A percentile compares a stretch with the other conserved stretches of the same genome.
phyloP scores from a whole-genome alignment of 1,139 yeast species.

The Diutina siamensis region DNA sequence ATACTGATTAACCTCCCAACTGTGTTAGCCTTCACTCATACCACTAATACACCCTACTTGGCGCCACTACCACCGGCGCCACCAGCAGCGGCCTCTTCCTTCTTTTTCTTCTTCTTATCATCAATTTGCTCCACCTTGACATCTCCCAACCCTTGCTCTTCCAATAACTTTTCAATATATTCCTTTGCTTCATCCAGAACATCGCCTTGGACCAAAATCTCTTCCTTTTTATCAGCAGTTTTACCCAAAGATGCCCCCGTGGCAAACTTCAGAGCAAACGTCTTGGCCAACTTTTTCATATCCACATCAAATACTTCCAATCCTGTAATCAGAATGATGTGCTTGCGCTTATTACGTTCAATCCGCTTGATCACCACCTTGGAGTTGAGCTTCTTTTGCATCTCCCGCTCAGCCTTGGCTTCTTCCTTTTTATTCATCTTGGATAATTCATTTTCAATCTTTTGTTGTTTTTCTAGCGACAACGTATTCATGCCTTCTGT shows the following conservation, averaged over 20 bases:
- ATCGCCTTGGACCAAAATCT: slow-evolving; percentile 89
- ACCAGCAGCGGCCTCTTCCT: slow-evolving; percentile 8
- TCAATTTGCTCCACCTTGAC: slow-evolving; percentile 82
- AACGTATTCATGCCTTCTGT: slow-evolving; percentile 39
- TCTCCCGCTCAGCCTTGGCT: slow-evolving; percentile 75
- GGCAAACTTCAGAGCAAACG: slow-evolving; percentile 89
- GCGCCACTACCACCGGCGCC: not conserved
- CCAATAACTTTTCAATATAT: slow-evolving; percentile 57
- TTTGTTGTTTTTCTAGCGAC: slow-evolving; percentile 69
- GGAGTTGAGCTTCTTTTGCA: slow-evolving; percentile 65
- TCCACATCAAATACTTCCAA: slow-evolving; percentile 84
- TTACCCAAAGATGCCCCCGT: slow-evolving; percentile 95
- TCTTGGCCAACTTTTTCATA: slow-evolving; percentile 82
- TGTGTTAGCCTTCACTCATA: too few relatives aligned
- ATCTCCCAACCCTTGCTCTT: slow-evolving; percentile 72
- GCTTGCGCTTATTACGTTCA: slow-evolving; percentile 84
- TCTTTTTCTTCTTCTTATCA: slow-evolving; percentile 69
- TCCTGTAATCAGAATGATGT: slow-evolving; percentile 77
- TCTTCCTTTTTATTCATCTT: slow-evolving; percentile 86
- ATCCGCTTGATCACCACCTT: slow-evolving; percentile 78
- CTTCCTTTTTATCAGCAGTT: slow-evolving; percentile 86
- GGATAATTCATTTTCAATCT: slow-evolving; percentile 69
- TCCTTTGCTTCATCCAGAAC: slow-evolving; percentile 85
- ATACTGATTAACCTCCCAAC: too few relatives aligned
- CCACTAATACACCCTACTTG: not conserved